These are phyloP conservation scores for Caryopteris hybrid DNA, from an alignment of 305 asterid species.

Conservation along the genomic window DNA sequence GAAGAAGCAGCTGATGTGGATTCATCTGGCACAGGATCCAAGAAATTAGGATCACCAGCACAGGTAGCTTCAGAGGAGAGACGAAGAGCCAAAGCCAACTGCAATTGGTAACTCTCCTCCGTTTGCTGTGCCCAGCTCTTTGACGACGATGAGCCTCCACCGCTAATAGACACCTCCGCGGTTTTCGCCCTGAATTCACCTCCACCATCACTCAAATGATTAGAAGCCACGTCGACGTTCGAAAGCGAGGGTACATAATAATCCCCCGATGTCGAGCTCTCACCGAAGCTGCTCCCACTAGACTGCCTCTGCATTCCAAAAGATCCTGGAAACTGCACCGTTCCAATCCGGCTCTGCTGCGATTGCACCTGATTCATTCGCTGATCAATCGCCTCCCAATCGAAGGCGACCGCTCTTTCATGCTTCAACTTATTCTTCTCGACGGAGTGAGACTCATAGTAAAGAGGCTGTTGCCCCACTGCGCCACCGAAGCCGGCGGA, in stretches of 20 bases:
- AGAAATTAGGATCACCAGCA: conserved; percentile 83
- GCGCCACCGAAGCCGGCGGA: conserved; percentile 39
- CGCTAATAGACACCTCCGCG: conserved; percentile 39
- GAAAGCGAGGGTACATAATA: conserved; percentile 59
- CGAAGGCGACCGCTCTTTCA: conserved; percentile 45
- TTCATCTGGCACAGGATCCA: conserved; percentile 73
- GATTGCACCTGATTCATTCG: conserved; percentile 39
- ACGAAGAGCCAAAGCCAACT: conserved; percentile 88
- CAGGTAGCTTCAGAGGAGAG: conserved; percentile 83
- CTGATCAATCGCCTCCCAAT: conserved; percentile 44
- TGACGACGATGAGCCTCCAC: conserved; percentile 48
- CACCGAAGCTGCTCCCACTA: conserved; percentile 95
- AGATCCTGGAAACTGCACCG: conserved; percentile 42
- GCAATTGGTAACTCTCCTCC: conserved; percentile 96
- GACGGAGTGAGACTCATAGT: conserved; percentile 32
- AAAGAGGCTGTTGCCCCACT: conserved; percentile 21
- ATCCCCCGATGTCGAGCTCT: conserved; percentile 88
- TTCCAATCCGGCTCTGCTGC: conserved; percentile 51
- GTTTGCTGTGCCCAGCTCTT: conserved; percentile 99
- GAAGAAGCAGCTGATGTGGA: conserved; percentile 40
- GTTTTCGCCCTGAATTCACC: conserved; percentile 51
- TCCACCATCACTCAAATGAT: conserved; percentile 41
- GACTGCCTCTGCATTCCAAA: conserved; percentile 86
- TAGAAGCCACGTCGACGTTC: conserved; percentile 39
- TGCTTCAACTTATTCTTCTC: conserved; percentile 27